Evolutionary conservation across 2,329 filamentous ascomycete species (phyloP).

Genomic region (Venturia oleaginea): DNA sequence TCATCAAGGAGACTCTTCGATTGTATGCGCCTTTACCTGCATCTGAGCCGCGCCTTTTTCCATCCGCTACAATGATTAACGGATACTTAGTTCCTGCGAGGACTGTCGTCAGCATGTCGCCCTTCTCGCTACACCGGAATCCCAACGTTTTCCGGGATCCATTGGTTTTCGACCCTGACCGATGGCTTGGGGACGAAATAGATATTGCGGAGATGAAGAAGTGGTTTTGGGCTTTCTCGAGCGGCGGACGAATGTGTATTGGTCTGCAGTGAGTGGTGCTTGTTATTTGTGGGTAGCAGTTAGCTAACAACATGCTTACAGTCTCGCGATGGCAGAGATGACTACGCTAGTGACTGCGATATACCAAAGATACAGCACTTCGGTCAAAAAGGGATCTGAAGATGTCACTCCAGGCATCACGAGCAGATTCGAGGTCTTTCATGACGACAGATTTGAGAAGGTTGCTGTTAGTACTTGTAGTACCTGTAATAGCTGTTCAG

Average conservation of each 20-base stretch:
- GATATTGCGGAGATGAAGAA: conserved; percentile 24
- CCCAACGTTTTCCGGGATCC: conserved; percentile 23
- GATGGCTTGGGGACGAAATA: conserved; percentile 22
- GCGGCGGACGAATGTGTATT: conserved; percentile 34
- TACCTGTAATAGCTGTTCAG: conserved; percentile 14
- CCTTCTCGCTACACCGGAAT: conserved; percentile 32
- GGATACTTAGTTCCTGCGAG: conserved; percentile 26
- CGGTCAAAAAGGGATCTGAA: conserved; percentile 22
- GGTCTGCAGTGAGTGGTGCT: conserved; percentile 25
- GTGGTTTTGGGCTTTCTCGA: conserved; percentile 33
- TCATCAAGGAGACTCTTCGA: conserved; percentile 43
- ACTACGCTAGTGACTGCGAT: conserved; percentile 37
- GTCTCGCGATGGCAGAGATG: conserved; percentile 44
- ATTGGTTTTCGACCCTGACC: conserved; percentile 24
- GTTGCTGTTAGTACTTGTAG: conserved; percentile 18
- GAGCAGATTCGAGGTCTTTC: conserved; percentile 34
- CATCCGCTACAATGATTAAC: conserved; percentile 28
- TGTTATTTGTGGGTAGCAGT: no score
- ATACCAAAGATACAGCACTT: conserved; percentile 36
- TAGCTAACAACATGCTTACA: conserved; percentile 16
- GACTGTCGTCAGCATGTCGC: conserved; percentile 31
- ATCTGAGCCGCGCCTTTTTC: conserved; percentile 39
- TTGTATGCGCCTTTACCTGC: conserved; percentile 44
- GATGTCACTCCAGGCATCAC: conserved; percentile 31
- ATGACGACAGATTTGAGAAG: conserved; percentile 24